Evolutionary conservation across 208 protist species (phyloP).

Genomic region (Strigomonas culicis): DNA sequence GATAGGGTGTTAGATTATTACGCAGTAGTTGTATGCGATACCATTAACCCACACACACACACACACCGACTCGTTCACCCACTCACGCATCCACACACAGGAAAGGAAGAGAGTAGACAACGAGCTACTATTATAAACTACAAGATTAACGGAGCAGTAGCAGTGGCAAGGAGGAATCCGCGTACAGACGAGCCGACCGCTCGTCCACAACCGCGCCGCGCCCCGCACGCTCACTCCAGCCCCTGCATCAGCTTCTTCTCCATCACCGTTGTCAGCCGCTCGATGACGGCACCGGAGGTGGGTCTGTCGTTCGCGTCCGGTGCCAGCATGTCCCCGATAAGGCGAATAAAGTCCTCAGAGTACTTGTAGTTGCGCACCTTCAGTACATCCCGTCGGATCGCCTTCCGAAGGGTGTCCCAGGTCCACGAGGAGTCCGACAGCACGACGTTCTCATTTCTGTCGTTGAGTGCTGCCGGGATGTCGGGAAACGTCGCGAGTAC

Average conservation of each 20-base stretch:
- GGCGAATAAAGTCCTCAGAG: slow-evolving; percentile 46
- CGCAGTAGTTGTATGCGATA: neutral
- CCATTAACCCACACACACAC: neutral
- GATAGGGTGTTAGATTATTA: slow-evolving; percentile 10
- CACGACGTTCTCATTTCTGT: slow-evolving; percentile 38
- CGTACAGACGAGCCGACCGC: too few species aligned
- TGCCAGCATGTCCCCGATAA: slow-evolving; percentile 67
- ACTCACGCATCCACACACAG: too few species aligned
- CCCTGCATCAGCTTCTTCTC: slow-evolving; percentile 33
- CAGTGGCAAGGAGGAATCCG: too few species aligned
- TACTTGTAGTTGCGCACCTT: slow-evolving; percentile 36
- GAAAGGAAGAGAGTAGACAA: too few species aligned
- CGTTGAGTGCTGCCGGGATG: neutral
- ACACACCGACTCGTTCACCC: too few species aligned
- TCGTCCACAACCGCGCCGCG: too few species aligned
- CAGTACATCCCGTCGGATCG: slow-evolving; percentile 40
- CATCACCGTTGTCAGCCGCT: slow-evolving; percentile 50
- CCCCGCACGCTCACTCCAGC: neutral
- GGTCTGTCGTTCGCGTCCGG: slow-evolving; percentile 48
- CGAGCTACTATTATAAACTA: too few species aligned
- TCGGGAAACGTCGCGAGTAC: slow-evolving; percentile 70
- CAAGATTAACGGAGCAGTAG: too few species aligned
- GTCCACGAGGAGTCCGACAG: slow-evolving; percentile 55
- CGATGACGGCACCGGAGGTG: slow-evolving; percentile 34
- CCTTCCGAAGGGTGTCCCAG: slow-evolving; percentile 29